Evolutionary conservation across 1,284 basidiomycete species (phyloP), one percentile per base, ranked within the genome.

Genomic region (Heterobasidion irregulare): DNA sequence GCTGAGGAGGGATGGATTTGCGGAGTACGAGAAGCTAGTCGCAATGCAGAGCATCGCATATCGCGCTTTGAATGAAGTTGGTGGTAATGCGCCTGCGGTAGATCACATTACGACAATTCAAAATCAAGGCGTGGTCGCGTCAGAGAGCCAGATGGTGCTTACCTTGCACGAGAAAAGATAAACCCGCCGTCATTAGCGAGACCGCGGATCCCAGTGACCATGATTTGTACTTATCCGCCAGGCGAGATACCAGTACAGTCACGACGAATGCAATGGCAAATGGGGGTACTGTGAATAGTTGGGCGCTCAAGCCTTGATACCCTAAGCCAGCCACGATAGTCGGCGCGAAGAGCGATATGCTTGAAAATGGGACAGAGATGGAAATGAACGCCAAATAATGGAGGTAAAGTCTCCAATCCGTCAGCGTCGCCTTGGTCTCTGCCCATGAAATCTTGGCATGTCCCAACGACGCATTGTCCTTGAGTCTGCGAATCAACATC

Each of bases 281-380:
- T 15, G 78, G 77, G 19, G 80, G 80, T 1, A 82, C 80, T 2
- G 78, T 78, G 68, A 77, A 75, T n/a, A 83, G 71, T 63, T 83
- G 80, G 1, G 79, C 77, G 35, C 66, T 59, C 8, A 78, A 71
- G 38, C 69, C 67, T 32, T 66, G 68, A 64, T 76, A 77, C 2
- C 79, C 79, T 16, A 80, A 64, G 10, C 66, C 70, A 33, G 68
- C 62, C 46, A 68, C 64, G 58, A 72, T 72, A n/a, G 71, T 70
- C 36, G 71, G 71, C 50, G 66, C 57, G 59, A 72, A 72, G 8
- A 72, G 59, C 13, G 69, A 70, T 46, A 71, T 59, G 58, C 66
- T 69, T 16, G 65, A 66, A 56, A 71, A 70, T 6, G 70, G 69
- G 10, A 68, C 61, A 4, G 68, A 69, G 45, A 71, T 60, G 19